These are phyloP conservation scores for Polychytrium aggregatum DNA, from an alignment of 192 early-diverging fungal genomes.

Conservation along the genomic window DNA sequence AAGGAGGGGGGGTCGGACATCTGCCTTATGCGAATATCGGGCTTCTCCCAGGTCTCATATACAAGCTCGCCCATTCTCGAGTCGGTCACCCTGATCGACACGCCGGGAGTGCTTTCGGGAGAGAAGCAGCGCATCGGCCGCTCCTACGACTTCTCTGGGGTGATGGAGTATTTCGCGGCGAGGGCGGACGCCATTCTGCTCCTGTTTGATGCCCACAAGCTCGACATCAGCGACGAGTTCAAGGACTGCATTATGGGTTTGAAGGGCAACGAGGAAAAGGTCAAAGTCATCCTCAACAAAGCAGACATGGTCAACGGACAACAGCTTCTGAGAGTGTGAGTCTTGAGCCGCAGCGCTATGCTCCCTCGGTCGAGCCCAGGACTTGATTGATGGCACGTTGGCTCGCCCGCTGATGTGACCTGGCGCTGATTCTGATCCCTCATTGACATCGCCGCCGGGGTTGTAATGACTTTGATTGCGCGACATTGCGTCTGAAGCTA, in stretches of 20 bases:
- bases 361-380: too few relatives aligned
- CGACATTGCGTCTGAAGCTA: slow-evolving; percentile 32
- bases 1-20: too few relatives aligned
- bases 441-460: not conserved
- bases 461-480: not conserved
- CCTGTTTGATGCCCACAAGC: slow-evolving; percentile 80
- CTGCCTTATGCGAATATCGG: too few relatives aligned
- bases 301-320: slow-evolving; percentile 76
- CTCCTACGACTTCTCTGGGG: slow-evolving; percentile 68
- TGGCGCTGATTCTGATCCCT: too few relatives aligned
- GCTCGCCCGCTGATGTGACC: too few relatives aligned
- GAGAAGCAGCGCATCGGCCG: slow-evolving; percentile 74
- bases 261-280: slow-evolving; percentile 78
- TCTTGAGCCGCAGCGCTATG: slow-evolving; percentile 3
- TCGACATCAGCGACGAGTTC: slow-evolving; percentile 86
- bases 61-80: slow-evolving; percentile 61
- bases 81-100: slow-evolving; percentile 79
- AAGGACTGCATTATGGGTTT: slow-evolving; percentile 65
- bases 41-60: slow-evolving; percentile 59
- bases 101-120: slow-evolving; percentile 81
- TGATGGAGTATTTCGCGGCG: slow-evolving; percentile 80
- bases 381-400: too few relatives aligned
- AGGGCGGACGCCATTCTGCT: slow-evolving; percentile 73
- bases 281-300: slow-evolving; percentile 79
- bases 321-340: slow-evolving; percentile 76